Percentiles rank a stretch among this genome's conserved stretches.
Evolutionary conservation across 1,139 yeast species (phyloP).

Genomic region (Diutina siamensis): DNA sequence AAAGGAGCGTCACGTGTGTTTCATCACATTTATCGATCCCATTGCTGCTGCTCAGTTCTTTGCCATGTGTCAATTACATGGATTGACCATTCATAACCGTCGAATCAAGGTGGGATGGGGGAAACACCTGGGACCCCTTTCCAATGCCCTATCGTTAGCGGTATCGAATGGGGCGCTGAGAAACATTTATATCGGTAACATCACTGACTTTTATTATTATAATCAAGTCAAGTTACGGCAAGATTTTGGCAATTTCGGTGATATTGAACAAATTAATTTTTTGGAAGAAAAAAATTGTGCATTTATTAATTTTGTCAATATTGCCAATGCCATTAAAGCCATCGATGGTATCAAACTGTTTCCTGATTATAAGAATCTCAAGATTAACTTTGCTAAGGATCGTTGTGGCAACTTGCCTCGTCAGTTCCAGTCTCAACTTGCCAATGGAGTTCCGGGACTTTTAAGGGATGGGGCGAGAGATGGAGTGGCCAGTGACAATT

Average conservation of each 20-base stretch:
- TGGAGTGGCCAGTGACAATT: neutral
- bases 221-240: conserved; percentile 43
- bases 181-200: conserved; percentile 77
- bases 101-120: conserved; percentile 94
- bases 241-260: conserved; percentile 67
- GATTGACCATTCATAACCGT: conserved; percentile 68
- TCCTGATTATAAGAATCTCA: conserved; percentile 30
- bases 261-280: conserved; percentile 69
- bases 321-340: conserved; percentile 47
- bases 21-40: conserved; percentile 84
- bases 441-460: neutral
- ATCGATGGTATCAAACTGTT: conserved; percentile 24
- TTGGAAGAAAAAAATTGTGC: conserved; percentile 74
- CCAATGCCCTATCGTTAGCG: conserved; percentile 70
- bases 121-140: conserved; percentile 80
- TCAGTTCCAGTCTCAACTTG: conserved; percentile 18
- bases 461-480: neutral
- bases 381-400: conserved; percentile 56
- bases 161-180: conserved; percentile 93
- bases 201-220: conserved; percentile 36
- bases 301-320: conserved; percentile 68
- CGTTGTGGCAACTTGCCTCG: conserved; percentile 82
- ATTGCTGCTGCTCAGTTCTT: conserved; percentile 90
- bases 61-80: conserved; percentile 78
- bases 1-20: conserved; percentile 78